A percentile compares a stretch with the other conserved stretches of the same genome.
phyloP scores from a whole-genome alignment of 225 moss, liverwort and hornwort genomes.

The Straminergon stramineum region DNA sequence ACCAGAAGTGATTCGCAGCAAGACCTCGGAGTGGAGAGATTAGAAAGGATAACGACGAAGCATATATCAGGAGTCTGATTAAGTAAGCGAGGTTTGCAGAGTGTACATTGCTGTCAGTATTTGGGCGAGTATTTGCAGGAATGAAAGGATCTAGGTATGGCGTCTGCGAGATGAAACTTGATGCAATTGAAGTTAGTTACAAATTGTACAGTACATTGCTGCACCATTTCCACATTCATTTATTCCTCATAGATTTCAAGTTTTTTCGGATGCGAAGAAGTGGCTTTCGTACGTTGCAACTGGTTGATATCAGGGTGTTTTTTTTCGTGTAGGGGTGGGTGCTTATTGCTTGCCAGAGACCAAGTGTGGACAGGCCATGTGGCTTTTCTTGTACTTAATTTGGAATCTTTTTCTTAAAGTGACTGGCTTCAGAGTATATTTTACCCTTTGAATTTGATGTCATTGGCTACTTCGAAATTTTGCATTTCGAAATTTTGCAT shows the following conservation, averaged over 20 bases:
- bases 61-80: neutral
- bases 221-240: neutral
- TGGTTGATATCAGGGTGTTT: too few species aligned
- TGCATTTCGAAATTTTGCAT: too few species aligned
- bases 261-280: neutral
- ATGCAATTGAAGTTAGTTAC: neutral
- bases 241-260: neutral
- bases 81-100: neutral
- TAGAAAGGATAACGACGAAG: neutral
- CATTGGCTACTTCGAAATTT: too few species aligned
- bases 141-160: neutral
- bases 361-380: too few species aligned
- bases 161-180: neutral
- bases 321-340: too few species aligned
- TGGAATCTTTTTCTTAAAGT: too few species aligned
- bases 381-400: too few species aligned
- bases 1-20: neutral
- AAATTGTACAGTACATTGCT: neutral
- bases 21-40: neutral
- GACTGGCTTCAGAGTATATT: too few species aligned
- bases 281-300: neutral
- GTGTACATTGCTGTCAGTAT: neutral
- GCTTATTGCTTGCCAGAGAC: too few species aligned
- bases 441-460: too few species aligned
- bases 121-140: neutral